Evolutionary conservation across 2,329 filamentous ascomycete genomes (phyloP).

Genomic region (Bipolaris zeicola): DNA sequence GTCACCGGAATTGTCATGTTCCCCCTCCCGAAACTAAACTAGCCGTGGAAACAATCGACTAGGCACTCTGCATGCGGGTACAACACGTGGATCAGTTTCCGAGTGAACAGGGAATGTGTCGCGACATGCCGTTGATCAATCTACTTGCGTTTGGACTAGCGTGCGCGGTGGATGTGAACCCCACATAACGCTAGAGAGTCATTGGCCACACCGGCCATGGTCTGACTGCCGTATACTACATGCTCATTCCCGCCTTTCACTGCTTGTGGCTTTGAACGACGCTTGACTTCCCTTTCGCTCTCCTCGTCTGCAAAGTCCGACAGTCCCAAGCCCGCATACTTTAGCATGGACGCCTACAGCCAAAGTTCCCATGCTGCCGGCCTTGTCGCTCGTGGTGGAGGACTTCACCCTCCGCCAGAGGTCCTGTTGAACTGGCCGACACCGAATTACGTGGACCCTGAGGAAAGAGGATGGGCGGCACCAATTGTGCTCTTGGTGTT

Average conservation of each 20-base stretch:
- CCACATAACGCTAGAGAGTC: conserved; percentile 15
- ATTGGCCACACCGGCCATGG: conserved; percentile 4
- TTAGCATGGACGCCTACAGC: conserved; percentile 11
- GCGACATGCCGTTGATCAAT: conserved; percentile 7
- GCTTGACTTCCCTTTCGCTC: conserved; percentile 1
- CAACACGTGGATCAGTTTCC: background rate
- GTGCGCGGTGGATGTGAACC: conserved; percentile 7
- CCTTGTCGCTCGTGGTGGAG: conserved; percentile 35
- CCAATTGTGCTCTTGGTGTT: conserved; percentile 52
- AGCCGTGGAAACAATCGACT: background rate
- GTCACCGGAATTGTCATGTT: background rate
- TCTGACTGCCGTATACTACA: conserved; percentile 21
- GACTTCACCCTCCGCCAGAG: conserved; percentile 47
- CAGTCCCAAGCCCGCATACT: background rate
- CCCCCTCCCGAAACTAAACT: background rate
- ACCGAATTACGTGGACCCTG: conserved; percentile 56
- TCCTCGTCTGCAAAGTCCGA: background rate
- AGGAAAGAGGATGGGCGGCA: conserved; percentile 51
- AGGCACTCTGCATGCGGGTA: background rate
- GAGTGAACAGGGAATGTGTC: background rate
- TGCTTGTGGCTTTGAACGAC: background rate
- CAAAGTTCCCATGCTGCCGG: conserved; percentile 6
- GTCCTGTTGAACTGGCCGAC: conserved; percentile 53
- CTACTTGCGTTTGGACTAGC: conserved; percentile 13
- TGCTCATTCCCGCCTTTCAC: conserved; percentile 4